Conservation (phyloP, 1,284 basidiomycete genomes). For the Fistulina hepatica region DNA sequence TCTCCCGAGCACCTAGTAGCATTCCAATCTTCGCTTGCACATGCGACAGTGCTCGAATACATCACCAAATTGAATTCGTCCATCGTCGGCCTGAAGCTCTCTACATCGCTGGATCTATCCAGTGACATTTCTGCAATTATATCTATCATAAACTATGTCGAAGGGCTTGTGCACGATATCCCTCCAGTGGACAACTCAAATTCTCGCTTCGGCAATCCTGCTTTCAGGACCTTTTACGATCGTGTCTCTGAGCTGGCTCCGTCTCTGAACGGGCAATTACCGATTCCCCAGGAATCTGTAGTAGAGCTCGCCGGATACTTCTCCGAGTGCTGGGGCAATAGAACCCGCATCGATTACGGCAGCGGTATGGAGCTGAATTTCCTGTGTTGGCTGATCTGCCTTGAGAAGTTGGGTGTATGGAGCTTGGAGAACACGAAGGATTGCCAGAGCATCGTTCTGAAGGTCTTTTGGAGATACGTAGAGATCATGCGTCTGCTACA, state of each 20-base stretch:
- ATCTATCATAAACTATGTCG: no score
- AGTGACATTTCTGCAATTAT: no score
- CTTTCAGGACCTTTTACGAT: conserved; percentile 89
- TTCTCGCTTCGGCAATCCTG: conserved; percentile 95
- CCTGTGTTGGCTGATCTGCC: conserved; percentile 89
- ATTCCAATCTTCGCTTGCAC: no score
- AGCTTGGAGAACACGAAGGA: conserved; percentile 47
- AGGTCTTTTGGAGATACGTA: conserved; percentile 94
- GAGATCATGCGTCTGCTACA: conserved; percentile 85
- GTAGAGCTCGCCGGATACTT: conserved; percentile 76
- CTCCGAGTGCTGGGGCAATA: conserved; percentile 84
- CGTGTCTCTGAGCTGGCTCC: conserved; percentile 43
- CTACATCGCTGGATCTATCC: no score
- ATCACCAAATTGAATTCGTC: no score
- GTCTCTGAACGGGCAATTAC: conserved; percentile 45
- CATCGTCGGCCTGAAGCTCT: no score
- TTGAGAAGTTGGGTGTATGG: conserved; percentile 68
- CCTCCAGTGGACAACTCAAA: conserved; percentile 87
- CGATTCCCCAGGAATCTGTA: conserved; percentile 48
- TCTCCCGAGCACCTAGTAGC: no score
- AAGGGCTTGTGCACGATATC: conserved; percentile 53
- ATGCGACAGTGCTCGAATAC: no score
- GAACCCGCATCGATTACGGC: conserved; percentile 92
- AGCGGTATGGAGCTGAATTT: conserved; percentile 99
- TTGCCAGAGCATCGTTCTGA: conserved; percentile 68